Percentiles rank a stretch among this genome's conserved stretches.
Evolutionary conservation across 495 filamentous ascomycete species (phyloP).

Genomic region (Aspergillus bridgeri): DNA sequence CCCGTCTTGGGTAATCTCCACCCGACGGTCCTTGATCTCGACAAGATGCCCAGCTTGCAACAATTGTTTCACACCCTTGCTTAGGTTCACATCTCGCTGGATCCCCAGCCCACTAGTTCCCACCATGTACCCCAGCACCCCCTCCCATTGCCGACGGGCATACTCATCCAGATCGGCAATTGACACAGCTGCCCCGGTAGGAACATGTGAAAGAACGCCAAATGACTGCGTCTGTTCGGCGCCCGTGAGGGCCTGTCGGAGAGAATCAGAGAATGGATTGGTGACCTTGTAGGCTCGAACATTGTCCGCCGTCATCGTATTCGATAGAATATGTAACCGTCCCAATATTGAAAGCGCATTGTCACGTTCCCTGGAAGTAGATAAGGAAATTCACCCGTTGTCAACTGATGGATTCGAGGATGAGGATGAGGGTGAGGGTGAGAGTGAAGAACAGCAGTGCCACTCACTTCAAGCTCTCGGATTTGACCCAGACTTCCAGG

Average conservation of each 20-base stretch:
- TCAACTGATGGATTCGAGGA: not conserved
- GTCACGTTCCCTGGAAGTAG: constrained; percentile 61
- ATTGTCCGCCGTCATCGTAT: constrained; percentile 53
- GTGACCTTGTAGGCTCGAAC: constrained; percentile 67
- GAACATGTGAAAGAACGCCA: constrained; percentile 70
- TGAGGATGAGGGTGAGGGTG: not conserved
- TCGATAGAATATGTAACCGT: constrained; percentile 74
- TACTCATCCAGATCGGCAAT: constrained; percentile 77
- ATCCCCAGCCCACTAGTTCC: constrained; percentile 56
- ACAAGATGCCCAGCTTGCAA: constrained; percentile 79
- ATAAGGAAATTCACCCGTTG: not conserved
- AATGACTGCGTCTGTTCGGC: constrained; percentile 83
- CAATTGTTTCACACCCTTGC: constrained; percentile 76
- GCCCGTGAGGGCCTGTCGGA: constrained; percentile 82
- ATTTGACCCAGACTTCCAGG: constrained; percentile 78
- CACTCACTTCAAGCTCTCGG: constrained; percentile 63
- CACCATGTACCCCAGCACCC: constrained; percentile 93
- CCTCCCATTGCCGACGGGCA: constrained; percentile 88
- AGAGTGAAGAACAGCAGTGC: constrained; percentile 1
- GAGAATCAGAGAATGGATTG: constrained; percentile 68
- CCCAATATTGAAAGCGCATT: constrained; percentile 76
- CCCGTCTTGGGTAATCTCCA: constrained; percentile 81
- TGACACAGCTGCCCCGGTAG: constrained; percentile 55
- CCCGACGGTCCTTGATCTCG: constrained; percentile 53
- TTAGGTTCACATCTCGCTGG: constrained; percentile 55